These are phyloP conservation scores for Salix dunnii DNA, from an alignment of 345 rosid species.

Conservation along the genomic window DNA sequence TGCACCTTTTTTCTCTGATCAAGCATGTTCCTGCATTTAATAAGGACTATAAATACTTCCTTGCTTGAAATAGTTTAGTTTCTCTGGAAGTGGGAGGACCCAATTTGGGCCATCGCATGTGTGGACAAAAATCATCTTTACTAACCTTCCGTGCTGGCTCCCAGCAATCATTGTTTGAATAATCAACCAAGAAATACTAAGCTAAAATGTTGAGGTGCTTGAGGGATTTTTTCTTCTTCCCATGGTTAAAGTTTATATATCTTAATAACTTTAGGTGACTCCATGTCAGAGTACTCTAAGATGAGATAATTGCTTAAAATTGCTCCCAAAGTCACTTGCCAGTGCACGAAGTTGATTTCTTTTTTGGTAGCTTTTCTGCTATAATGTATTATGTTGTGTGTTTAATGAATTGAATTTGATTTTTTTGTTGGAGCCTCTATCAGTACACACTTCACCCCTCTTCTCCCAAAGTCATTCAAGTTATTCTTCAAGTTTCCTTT, in stretches of 20 bases:
- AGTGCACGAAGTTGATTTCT: background rate
- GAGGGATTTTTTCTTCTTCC: background rate
- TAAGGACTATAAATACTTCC: background rate
- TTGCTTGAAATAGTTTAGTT: background rate
- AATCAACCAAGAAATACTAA: background rate
- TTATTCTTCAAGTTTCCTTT: background rate
- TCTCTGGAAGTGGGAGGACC: background rate
- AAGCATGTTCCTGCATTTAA: background rate
- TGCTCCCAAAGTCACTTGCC: background rate
- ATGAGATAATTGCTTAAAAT: background rate
- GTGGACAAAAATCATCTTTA: background rate
- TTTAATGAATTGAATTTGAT: background rate
- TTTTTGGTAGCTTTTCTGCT: background rate
- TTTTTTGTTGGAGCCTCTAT: background rate
- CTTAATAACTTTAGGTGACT: background rate
- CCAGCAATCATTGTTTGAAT: background rate
- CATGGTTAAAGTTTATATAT: background rate
- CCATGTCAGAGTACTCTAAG: background rate
- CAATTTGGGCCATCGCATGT: background rate
- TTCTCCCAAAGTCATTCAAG: background rate
- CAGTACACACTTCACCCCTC: background rate
- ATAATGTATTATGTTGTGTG: background rate
- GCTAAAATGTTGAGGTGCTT: background rate
- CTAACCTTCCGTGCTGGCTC: background rate
- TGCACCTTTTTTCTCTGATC: background rate